Evolutionary conservation across 1,284 basidiomycete genomes (phyloP).

Genomic region (Vanrija sp.): DNA sequence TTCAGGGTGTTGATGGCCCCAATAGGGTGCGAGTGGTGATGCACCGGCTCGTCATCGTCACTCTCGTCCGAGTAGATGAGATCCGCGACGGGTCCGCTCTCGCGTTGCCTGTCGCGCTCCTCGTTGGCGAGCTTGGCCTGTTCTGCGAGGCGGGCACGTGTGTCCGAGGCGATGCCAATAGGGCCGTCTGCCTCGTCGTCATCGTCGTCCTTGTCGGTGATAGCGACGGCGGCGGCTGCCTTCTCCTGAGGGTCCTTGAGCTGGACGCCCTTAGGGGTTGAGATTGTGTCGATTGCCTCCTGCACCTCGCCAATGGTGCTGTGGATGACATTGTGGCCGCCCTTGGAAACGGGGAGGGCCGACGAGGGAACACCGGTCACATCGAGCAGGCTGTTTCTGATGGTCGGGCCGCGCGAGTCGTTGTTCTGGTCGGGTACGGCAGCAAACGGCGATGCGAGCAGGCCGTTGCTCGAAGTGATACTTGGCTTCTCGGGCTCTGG

Average conservation of each 20-base stretch:
- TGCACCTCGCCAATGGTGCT: slow-evolving; percentile 83
- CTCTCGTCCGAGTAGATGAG: slow-evolving; percentile 49
- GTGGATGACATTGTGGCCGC: slow-evolving; percentile 59
- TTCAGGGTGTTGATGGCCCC: no score
- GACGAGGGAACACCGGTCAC: slow-evolving; percentile 10
- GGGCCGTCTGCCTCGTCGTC: slow-evolving; percentile 53
- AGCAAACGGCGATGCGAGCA: slow-evolving; percentile 7
- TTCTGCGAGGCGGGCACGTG: slow-evolving; percentile 64
- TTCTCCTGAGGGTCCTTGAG: slow-evolving; percentile 17
- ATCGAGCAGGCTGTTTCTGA: slow-evolving; percentile 16
- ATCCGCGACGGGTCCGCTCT: slow-evolving; percentile 36
- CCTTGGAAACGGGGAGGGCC: background rate
- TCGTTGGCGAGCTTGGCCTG: slow-evolving; percentile 57
- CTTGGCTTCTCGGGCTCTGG: no score
- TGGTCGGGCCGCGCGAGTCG: background rate
- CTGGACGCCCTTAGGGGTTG: slow-evolving; percentile 4
- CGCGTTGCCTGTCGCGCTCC: slow-evolving; percentile 55
- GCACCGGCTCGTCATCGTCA: slow-evolving; percentile 43
- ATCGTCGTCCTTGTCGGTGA: slow-evolving; percentile 40
- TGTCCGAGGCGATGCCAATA: slow-evolving; percentile 59
- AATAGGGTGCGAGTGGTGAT: no score
- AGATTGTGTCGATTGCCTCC: slow-evolving; percentile 72
- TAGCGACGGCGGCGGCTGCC: background rate
- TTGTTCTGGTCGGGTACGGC: background rate
- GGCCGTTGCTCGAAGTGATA: background rate